phyloP scores from a whole-genome alignment of 306 rosid species.

The Neltuma alba region DNA sequence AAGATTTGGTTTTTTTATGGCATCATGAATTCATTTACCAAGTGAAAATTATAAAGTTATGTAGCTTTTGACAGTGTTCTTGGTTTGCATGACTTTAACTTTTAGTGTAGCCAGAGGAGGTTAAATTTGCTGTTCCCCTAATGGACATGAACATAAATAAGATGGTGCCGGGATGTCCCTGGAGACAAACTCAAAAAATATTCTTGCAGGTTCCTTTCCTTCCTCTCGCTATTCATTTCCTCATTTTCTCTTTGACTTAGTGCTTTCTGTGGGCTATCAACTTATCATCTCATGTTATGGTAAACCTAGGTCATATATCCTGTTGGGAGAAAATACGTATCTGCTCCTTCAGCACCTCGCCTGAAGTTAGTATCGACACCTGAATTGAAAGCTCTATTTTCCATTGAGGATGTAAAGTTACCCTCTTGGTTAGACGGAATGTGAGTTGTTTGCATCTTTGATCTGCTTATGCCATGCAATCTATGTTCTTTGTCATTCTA shows the following conservation, averaged over 20 bases:
- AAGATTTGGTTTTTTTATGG: conserved; percentile 32
- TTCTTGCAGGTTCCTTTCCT: conserved; percentile 74
- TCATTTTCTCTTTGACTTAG: background rate
- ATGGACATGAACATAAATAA: conserved; percentile 83
- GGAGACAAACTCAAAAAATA: conserved; percentile 85
- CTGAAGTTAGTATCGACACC: conserved; percentile 58
- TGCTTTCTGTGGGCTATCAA: conserved; percentile 28
- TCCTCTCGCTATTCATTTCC: conserved; percentile 1
- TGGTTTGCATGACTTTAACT: conserved; percentile 65
- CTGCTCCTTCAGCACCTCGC: conserved; percentile 85
- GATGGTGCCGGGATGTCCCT: conserved; percentile 83
- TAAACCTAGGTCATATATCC: conserved; percentile 76
- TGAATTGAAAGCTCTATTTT: conserved; percentile 69
- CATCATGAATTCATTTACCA: conserved; percentile 17
- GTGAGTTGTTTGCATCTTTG: conserved; percentile 54
- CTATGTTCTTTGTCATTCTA: background rate
- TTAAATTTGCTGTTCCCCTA: conserved; percentile 90
- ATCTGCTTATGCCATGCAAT: background rate
- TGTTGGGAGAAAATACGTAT: conserved; percentile 70
- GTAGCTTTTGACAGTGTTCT: conserved; percentile 52
- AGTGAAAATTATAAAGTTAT: conserved; percentile 14
- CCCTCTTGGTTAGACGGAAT: conserved; percentile 90
- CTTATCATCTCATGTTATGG: conserved; percentile 30
- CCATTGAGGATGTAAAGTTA: conserved; percentile 86
- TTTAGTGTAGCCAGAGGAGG: conserved; percentile 93